These are phyloP conservation scores for Cephalotrichum gorgonifer DNA, from an alignment of 2,329 filamentous ascomycete genomes.

Conservation along the genomic window DNA sequence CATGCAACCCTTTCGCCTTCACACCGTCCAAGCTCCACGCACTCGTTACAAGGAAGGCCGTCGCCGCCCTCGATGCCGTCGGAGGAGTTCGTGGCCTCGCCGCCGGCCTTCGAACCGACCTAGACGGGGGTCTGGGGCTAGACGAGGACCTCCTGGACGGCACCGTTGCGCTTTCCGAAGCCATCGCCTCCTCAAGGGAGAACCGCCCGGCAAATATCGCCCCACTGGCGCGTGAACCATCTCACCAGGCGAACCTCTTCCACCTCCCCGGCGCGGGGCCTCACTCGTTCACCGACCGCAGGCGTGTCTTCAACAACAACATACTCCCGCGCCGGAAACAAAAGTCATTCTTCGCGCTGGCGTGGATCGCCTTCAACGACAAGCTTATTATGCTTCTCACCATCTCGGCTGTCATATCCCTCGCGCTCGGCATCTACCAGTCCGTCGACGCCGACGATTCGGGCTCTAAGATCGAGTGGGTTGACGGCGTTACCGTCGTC, in stretches of 20 bases:
- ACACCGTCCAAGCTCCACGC: slow-evolving; percentile 42
- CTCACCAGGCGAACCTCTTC: slow-evolving; percentile 12
- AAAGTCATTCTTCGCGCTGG: slow-evolving; percentile 54
- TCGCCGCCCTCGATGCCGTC: slow-evolving; percentile 36
- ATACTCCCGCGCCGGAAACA: slow-evolving; percentile 54
- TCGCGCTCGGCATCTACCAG: slow-evolving; percentile 67
- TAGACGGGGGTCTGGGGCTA: slow-evolving; percentile 33
- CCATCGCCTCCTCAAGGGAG: slow-evolving; percentile 25
- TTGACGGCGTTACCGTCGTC: slow-evolving; percentile 72
- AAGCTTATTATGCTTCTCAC: slow-evolving; percentile 67
- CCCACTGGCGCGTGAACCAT: slow-evolving; percentile 6
- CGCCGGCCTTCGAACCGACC: slow-evolving; percentile 37
- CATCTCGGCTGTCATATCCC: slow-evolving; percentile 60
- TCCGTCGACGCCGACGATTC: slow-evolving; percentile 44
- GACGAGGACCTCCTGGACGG: slow-evolving; percentile 38
- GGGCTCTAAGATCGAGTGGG: slow-evolving; percentile 59
- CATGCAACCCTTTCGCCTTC: slow-evolving; percentile 39
- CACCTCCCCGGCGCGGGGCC: slow-evolving; percentile 18
- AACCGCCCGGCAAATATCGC: slow-evolving; percentile 16
- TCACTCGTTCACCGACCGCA: slow-evolving; percentile 39
- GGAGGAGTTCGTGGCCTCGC: slow-evolving; percentile 44
- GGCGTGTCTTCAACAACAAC: slow-evolving; percentile 55
- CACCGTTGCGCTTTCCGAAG: slow-evolving; percentile 36
- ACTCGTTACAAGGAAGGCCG: slow-evolving; percentile 37
- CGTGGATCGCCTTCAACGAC: slow-evolving; percentile 76